phyloP scores from a whole-genome alignment of 139 green algal genomes.

The Micromonas pusilla region DNA sequence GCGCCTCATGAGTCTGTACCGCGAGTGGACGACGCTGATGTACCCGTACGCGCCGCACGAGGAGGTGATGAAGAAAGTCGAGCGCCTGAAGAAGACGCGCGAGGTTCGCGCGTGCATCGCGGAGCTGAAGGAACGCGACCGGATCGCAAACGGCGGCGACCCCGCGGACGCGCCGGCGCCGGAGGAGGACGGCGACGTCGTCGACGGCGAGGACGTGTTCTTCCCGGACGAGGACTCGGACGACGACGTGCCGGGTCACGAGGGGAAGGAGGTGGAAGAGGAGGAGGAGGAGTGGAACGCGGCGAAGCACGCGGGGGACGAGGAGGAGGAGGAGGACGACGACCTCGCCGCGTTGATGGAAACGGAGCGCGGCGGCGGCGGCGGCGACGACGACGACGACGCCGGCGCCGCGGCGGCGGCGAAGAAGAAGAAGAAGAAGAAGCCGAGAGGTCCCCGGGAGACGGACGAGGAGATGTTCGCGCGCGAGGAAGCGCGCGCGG shows the following conservation, averaged over 20 bases:
- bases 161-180: background rate
- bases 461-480: background rate
- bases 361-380: background rate
- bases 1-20: slow-evolving; percentile 2
- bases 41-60: slow-evolving; percentile 14
- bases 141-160: background rate
- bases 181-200: background rate
- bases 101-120: background rate
- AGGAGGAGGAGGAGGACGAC: slow-evolving; percentile 3
- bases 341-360: background rate
- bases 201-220: background rate
- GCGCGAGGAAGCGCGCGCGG: background rate
- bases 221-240: slow-evolving; percentile 17
- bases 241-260: background rate
- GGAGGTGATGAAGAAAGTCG: background rate
- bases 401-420: background rate
- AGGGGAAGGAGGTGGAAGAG: background rate
- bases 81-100: background rate
- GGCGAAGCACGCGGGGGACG: background rate
- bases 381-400: background rate
- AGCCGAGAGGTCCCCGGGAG: background rate
- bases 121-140: background rate
- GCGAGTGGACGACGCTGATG: slow-evolving; percentile 11
- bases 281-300: background rate
- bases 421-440: background rate